Percentiles rank a stretch among this genome's conserved stretches.
Evolutionary conservation across 148 eudicot species (phyloP).

Genomic region (Suaeda aralocaspica): DNA sequence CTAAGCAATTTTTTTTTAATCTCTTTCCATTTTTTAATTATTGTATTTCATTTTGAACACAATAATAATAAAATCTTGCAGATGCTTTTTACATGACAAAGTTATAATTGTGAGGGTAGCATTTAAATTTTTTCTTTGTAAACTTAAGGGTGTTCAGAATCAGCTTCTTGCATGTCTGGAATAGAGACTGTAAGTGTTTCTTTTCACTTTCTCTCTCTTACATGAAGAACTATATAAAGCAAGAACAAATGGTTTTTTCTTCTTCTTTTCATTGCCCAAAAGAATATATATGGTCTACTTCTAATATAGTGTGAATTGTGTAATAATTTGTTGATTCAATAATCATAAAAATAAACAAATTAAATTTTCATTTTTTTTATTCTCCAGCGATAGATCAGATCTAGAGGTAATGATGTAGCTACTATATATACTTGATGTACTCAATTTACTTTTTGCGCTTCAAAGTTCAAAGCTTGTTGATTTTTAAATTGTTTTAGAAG

Average conservation of each 20-base stretch:
- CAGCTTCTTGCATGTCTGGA: constrained; percentile 9
- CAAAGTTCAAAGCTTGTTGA: no score
- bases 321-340: no score
- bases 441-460: no score
- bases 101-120: neutral
- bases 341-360: neutral
- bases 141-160: constrained; percentile 26
- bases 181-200: constrained; percentile 26
- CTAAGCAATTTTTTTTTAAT: no score
- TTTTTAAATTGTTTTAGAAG: no score
- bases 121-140: constrained; percentile 9
- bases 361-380: neutral
- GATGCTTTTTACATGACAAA: neutral
- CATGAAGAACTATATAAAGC: neutral
- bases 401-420: constrained; percentile 22
- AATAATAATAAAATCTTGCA: no score
- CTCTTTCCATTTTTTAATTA: no score
- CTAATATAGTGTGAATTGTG: no score
- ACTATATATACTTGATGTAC: no score
- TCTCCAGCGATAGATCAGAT: constrained; percentile 26
- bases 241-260: neutral
- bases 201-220: neutral
- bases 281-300: neutral
- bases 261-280: neutral
- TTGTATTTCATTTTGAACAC: no score